A percentile compares a stretch with the other conserved stretches of the same genome.
Conservation (phyloP, 805 yeast genomes). For the Teunomyces pallodes region DNA sequence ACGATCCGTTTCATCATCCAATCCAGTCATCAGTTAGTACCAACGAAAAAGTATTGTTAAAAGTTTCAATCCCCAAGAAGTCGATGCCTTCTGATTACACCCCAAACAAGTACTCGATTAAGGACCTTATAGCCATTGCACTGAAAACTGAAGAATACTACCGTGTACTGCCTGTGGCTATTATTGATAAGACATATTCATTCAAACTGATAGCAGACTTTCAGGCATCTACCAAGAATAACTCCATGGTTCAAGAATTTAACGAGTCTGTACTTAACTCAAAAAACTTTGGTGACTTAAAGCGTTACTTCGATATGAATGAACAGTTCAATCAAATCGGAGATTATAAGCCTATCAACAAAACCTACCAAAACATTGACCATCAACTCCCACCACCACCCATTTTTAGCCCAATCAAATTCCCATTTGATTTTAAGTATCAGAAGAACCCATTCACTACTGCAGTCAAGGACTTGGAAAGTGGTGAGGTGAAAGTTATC, state of each 20-base stretch:
- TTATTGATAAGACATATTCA: slow-evolving; percentile 64
- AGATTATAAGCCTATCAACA: slow-evolving; percentile 24
- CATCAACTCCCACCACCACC: slow-evolving; percentile 85
- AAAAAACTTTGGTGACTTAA: slow-evolving; percentile 22
- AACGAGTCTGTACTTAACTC: slow-evolving; percentile 22
- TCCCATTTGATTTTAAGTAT: slow-evolving; percentile 77
- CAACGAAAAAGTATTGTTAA: slow-evolving; percentile 57
- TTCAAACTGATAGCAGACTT: slow-evolving; percentile 89
- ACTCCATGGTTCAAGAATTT: slow-evolving; percentile 33
- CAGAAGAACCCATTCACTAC: slow-evolving; percentile 62
- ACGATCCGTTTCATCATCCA: slow-evolving; percentile 57
- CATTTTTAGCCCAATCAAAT: slow-evolving; percentile 67
- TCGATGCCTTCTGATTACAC: slow-evolving; percentile 39
- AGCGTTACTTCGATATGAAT: slow-evolving; percentile 21
- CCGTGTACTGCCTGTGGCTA: slow-evolving; percentile 58
- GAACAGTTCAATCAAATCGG: slow-evolving; percentile 22
- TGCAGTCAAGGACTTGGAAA: slow-evolving; percentile 50
- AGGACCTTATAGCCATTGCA: slow-evolving; percentile 20
- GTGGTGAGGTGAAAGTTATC: slow-evolving; percentile 57
- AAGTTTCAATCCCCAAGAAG: slow-evolving; percentile 58
- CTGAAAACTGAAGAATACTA: slow-evolving; percentile 23
- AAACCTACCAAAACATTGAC: slow-evolving; percentile 31
- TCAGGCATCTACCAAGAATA: slow-evolving; percentile 64
- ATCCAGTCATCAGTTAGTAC: slow-evolving; percentile 51
- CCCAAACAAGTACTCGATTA: slow-evolving; percentile 38